Evolutionary conservation across 495 filamentous ascomycete genomes (phyloP).

Genomic region (Penicillium cinerascens): DNA sequence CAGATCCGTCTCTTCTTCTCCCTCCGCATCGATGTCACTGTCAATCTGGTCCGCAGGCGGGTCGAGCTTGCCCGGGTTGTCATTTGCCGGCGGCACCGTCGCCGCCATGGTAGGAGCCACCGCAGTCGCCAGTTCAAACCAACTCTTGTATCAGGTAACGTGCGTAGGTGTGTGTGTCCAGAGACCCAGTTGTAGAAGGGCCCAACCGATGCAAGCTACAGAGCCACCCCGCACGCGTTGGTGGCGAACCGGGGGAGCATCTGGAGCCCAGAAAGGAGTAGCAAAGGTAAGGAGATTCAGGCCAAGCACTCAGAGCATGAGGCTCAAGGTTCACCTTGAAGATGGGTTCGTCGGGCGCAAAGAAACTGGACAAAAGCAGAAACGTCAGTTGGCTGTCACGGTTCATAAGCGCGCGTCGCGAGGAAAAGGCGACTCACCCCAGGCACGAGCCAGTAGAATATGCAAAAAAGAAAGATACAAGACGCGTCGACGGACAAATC

Average conservation of each 20-base stretch:
- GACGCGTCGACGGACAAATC: slow-evolving; percentile 38
- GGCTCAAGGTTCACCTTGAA: slow-evolving; percentile 1
- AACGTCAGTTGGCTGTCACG: slow-evolving; percentile 18
- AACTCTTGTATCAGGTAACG: slow-evolving; percentile 1
- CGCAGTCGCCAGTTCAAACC: slow-evolving; percentile 45
- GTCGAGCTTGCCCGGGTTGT: slow-evolving; percentile 36
- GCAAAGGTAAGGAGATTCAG: not conserved
- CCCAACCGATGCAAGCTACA: slow-evolving; percentile 18
- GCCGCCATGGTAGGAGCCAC: slow-evolving; percentile 48
- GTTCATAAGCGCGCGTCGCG: slow-evolving; percentile 24
- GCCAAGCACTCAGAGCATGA: not conserved
- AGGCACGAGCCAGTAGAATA: slow-evolving; percentile 11
- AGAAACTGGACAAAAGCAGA: slow-evolving; percentile 17
- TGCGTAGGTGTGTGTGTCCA: slow-evolving; percentile 7
- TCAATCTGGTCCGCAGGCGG: slow-evolving; percentile 36
- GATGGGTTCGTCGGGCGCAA: slow-evolving; percentile 12
- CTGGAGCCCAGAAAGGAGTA: slow-evolving; percentile 11
- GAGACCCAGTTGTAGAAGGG: slow-evolving; percentile 9
- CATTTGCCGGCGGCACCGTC: slow-evolving; percentile 42
- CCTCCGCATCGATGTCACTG: slow-evolving; percentile 53
- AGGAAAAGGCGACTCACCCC: slow-evolving; percentile 22
- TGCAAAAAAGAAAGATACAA: slow-evolving; percentile 16
- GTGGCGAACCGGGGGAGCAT: slow-evolving; percentile 27
- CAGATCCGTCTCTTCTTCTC: slow-evolving; percentile 48
- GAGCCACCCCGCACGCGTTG: slow-evolving; percentile 32